phyloP scores from a whole-genome alignment of 768 basidiomycete genomes.

The Suillus clintonianus region DNA sequence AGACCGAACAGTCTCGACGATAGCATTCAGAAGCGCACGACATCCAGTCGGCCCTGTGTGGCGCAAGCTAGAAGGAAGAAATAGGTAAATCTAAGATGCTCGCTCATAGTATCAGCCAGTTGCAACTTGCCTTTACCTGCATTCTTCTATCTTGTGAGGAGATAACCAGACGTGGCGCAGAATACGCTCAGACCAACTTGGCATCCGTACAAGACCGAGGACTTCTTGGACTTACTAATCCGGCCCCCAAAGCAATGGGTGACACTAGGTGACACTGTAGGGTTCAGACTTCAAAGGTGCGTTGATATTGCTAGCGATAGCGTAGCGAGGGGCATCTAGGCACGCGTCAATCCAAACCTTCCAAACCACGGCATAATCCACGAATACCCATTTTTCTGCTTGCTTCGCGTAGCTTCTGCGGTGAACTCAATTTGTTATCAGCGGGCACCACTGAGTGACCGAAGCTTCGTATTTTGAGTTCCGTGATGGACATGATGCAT shows the following conservation, averaged over 20 bases:
- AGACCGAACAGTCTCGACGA: neutral
- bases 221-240: slow-evolving; percentile 2
- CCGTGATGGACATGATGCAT: neutral
- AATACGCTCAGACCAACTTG: neutral
- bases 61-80: neutral
- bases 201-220: neutral
- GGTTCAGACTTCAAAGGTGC: neutral
- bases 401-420: neutral
- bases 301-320: neutral
- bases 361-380: neutral
- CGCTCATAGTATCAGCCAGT: neutral
- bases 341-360: neutral
- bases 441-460: neutral
- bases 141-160: neutral
- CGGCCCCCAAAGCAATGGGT: neutral
- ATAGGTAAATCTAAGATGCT: neutral
- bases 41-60: neutral
- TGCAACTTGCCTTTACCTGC: neutral
- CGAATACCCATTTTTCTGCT: neutral
- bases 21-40: neutral
- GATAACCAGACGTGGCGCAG: neutral
- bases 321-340: neutral
- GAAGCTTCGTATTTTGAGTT: neutral
- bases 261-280: neutral
- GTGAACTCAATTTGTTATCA: slow-evolving; percentile 4